A percentile compares a stretch with the other conserved stretches of the same genome.
Evolutionary conservation across 768 basidiomycete genomes (phyloP).

Genomic region (Xerocomellus dryophilus): DNA sequence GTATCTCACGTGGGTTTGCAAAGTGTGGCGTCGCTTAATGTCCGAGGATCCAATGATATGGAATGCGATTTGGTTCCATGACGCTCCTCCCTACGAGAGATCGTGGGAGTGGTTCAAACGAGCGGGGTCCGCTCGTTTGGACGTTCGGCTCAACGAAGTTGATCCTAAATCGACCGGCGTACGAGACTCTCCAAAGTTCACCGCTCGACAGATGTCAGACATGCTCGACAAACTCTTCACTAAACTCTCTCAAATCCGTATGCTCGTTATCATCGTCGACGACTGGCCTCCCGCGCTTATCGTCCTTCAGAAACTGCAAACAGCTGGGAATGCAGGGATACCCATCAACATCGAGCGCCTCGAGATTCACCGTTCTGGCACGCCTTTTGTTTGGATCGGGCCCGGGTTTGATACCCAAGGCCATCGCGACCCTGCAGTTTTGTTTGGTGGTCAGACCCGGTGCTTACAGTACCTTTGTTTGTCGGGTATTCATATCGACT

Average conservation of each 20-base stretch:
- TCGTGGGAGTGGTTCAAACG: conserved; percentile 58
- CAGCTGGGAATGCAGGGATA: conserved; percentile 31
- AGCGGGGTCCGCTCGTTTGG: conserved; percentile 51
- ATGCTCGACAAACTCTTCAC: conserved; percentile 51
- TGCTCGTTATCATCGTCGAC: conserved; percentile 55
- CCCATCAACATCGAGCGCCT: conserved; percentile 54
- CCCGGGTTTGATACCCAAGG: conserved; percentile 37
- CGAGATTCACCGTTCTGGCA: conserved; percentile 60
- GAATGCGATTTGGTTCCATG: conserved; percentile 66
- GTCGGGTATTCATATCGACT: conserved; percentile 62
- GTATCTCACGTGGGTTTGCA: conserved; percentile 57
- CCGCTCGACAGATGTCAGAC: conserved; percentile 40
- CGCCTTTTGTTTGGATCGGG: conserved; percentile 46
- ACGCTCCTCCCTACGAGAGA: conserved; percentile 46
- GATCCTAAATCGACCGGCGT: conserved; percentile 25
- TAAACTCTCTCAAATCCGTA: conserved; percentile 56
- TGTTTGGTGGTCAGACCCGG: conserved; percentile 49
- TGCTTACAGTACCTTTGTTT: conserved; percentile 50
- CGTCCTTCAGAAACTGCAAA: conserved; percentile 48
- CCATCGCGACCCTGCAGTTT: conserved; percentile 38
- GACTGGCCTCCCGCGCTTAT: conserved; percentile 52
- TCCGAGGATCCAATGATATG: conserved; percentile 52
- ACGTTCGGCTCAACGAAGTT: conserved; percentile 57
- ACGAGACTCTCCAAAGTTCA: conserved; percentile 34
- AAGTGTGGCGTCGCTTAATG: conserved; percentile 49